These are phyloP conservation scores for Monosporascus sp. DNA, from an alignment of 2,329 filamentous ascomycete species.

Conservation along the genomic window DNA sequence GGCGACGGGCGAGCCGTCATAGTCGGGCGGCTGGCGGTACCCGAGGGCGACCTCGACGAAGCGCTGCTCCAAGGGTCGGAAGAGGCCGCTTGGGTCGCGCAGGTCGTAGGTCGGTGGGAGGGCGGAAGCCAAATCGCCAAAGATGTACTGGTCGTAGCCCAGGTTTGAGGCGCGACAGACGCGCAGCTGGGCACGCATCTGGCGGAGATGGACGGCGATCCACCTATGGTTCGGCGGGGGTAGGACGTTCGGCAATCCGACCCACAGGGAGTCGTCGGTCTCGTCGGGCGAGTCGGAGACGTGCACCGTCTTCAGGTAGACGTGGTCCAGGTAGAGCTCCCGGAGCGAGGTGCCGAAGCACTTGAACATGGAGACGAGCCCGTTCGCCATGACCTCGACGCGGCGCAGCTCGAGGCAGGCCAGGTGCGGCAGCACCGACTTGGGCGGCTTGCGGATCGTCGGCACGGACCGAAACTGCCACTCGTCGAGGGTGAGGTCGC, in stretches of 20 bases:
- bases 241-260: conserved; percentile 38
- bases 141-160: conserved; percentile 37
- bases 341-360: conserved; percentile 34
- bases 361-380: conserved; percentile 28
- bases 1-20: conserved; percentile 27
- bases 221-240: conserved; percentile 33
- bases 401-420: conserved; percentile 39
- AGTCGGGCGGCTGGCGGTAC: conserved; percentile 30
- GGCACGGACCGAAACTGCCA: conserved; percentile 37
- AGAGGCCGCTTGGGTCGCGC: conserved; percentile 35
- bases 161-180: conserved; percentile 40
- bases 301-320: conserved; percentile 39
- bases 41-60: conserved; percentile 42
- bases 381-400: conserved; percentile 32
- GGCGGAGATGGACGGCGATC: conserved; percentile 38
- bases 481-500: conserved; percentile 31
- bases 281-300: conserved; percentile 27
- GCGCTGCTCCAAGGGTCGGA: conserved; percentile 37
- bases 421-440: conserved; percentile 31
- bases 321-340: conserved; percentile 41
- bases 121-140: conserved; percentile 23
- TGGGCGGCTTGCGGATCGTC: conserved; percentile 22
- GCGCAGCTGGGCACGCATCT: conserved; percentile 29
- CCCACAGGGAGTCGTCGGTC: conserved; percentile 35
- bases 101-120: conserved; percentile 32